Evolutionary conservation across 495 filamentous ascomycete genomes (phyloP).

Genomic region (Podospora pseudoanserina): DNA sequence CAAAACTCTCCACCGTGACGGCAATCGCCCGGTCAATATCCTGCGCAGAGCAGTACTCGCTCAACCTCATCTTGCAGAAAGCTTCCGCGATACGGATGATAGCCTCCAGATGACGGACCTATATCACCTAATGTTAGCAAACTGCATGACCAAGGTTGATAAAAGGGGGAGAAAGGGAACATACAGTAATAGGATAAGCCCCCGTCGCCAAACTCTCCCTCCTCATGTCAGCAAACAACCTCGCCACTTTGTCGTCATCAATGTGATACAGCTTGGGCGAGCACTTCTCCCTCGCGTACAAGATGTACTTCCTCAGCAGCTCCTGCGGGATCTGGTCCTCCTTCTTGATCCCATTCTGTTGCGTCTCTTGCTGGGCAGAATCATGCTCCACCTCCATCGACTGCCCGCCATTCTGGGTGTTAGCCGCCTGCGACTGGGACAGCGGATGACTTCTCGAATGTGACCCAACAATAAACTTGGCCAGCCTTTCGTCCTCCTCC

Average conservation of each 20-base stretch:
- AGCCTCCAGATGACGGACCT: constrained; percentile 96
- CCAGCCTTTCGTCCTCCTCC: constrained; percentile 88
- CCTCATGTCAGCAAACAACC: constrained; percentile 94
- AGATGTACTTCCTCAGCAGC: constrained; percentile 91
- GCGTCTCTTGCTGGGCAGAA: constrained; percentile 31
- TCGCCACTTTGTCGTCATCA: constrained; percentile 93
- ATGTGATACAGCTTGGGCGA: constrained; percentile 94
- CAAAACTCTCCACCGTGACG: constrained; percentile 93
- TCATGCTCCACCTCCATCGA: constrained; percentile 61
- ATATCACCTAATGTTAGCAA: constrained; percentile 21
- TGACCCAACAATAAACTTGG: constrained; percentile 89
- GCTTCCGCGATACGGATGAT: constrained; percentile 91
- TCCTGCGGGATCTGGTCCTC: constrained; percentile 87
- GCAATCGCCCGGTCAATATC: constrained; percentile 98
- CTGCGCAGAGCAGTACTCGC: constrained; percentile 80
- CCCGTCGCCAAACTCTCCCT: constrained; percentile 88
- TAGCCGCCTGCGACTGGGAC: constrained; percentile 45
- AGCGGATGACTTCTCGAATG: constrained; percentile 86
- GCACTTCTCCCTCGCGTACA: constrained; percentile 89
- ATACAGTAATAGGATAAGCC: constrained; percentile 95
- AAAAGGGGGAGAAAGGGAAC: constrained; percentile 29
- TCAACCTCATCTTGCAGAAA: constrained; percentile 94
- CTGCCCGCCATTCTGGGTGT: constrained; percentile 42
- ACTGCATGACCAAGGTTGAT: neutral
- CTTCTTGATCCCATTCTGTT: constrained; percentile 46